Evolutionary conservation across 768 basidiomycete species (phyloP), one percentile per base, ranked within the genome.

Genomic region (Cubamyces lactineus): DNA sequence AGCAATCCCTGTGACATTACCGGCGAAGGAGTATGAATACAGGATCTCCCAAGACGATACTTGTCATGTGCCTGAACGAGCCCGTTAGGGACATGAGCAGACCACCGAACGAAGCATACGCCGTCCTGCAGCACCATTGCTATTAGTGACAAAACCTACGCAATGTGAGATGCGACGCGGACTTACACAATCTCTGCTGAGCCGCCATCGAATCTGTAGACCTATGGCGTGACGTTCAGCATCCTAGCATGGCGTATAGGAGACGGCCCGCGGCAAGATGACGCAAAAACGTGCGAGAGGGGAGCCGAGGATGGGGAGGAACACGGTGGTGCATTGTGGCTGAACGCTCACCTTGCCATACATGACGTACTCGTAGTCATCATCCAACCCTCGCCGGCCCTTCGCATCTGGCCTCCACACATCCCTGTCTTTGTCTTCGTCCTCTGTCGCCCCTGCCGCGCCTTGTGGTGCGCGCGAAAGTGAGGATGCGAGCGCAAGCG

Each of bases 301-400:
- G 8, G 3, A 3, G 39, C 1, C 48, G 3, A 54, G 13, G 12
- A 24, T n/a, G 7, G 53, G 26, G 46, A 30, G n/a, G 28, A 17
- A 34, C 21, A 45, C 26, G 13, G 3, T 19, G 42, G 2, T 19
- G 13, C 26, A 12, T 24, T 38, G 15, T 30, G 6, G 45, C 6
- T 19, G 51, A 2, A 11, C 19, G 68, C 81, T 60, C 66, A 96
- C 94, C 87, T 96, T 98, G 34, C 96, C 96, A 73, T 93, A 95
- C 95, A 98, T 98, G 66, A 99, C 96, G 79, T 98, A 99, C 71
- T 98, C 96, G 70, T 94, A 99, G 66, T 98, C 95, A 61, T 94
- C 91, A 65, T 98, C 96, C 26, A 99, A 73, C 12, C 88, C 96
- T 72, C 84, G 82, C 66, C 81, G 83, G 15, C 84, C 92, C 75